These are phyloP conservation scores for Fraxinus nigra DNA, from an alignment of 305 asterid species.

Conservation along the genomic window DNA sequence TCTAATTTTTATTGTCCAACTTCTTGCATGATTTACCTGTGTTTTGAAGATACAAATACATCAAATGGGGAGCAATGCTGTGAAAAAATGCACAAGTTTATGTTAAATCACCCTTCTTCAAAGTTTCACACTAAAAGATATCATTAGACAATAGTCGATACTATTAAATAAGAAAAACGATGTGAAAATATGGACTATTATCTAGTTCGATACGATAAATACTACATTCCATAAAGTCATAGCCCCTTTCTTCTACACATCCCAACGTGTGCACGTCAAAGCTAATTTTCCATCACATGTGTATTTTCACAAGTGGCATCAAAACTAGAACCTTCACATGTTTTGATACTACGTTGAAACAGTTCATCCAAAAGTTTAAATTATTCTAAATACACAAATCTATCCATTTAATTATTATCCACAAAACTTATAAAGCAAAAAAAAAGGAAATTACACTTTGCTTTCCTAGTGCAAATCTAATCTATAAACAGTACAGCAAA, in stretches of 20 bases:
- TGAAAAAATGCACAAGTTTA: slow-evolving; percentile 13
- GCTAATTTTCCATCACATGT: neutral
- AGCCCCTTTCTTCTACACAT: neutral
- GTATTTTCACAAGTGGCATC: neutral
- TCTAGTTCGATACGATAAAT: neutral
- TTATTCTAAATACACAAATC: neutral
- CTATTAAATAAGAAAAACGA: neutral
- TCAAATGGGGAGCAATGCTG: slow-evolving; percentile 16
- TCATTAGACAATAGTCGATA: neutral
- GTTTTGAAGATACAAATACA: slow-evolving; percentile 15
- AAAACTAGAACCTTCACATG: neutral
- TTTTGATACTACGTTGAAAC: neutral
- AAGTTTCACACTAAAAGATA: neutral
- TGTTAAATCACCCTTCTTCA: neutral
- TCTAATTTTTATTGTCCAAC: neutral
- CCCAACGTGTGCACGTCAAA: neutral
- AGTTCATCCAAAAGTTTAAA: neutral
- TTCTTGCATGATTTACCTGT: slow-evolving; percentile 32
- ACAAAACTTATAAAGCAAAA: neutral
- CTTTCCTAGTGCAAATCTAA: neutral
- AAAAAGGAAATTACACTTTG: neutral
- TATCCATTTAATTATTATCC: neutral
- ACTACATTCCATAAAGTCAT: neutral
- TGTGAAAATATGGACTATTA: neutral
- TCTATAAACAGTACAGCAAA: neutral